phyloP scores from a whole-genome alignment of 2,329 filamentous ascomycete species.

The Ceratocystis smalleyi region DNA sequence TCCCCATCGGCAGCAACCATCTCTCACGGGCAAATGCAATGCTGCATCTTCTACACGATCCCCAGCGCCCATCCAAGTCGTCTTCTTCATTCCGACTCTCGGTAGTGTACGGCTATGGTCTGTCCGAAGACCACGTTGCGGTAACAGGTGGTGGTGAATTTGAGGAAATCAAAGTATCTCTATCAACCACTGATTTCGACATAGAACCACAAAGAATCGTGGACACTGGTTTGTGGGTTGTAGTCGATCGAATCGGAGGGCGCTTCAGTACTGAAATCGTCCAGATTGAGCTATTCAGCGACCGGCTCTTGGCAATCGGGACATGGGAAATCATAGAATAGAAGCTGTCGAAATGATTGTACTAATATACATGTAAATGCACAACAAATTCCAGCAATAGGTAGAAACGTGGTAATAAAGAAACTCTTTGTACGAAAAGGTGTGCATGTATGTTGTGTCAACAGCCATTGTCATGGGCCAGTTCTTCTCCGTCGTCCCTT shows the following conservation, averaged over 20 bases:
- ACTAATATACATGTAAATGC: no score
- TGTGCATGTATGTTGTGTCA: neutral
- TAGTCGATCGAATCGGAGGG: slow-evolving; percentile 64
- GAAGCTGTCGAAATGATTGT: neutral
- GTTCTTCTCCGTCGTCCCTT: slow-evolving; percentile 62
- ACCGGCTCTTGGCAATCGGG: slow-evolving; percentile 30
- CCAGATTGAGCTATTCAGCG: slow-evolving; percentile 37
- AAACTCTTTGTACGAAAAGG: neutral
- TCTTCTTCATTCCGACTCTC: slow-evolving; percentile 49
- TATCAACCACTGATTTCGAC: slow-evolving; percentile 61
- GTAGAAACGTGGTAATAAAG: no score
- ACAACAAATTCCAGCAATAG: neutral
- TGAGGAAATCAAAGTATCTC: slow-evolving; percentile 47
- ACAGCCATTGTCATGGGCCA: slow-evolving; percentile 22
- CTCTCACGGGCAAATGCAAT: slow-evolving; percentile 9
- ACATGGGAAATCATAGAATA: slow-evolving; percentile 27
- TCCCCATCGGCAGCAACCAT: slow-evolving; percentile 17
- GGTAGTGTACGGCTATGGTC: slow-evolving; percentile 57
- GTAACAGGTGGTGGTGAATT: slow-evolving; percentile 60
- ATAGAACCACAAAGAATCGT: slow-evolving; percentile 47
- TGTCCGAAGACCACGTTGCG: slow-evolving; percentile 48
- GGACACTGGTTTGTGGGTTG: slow-evolving; percentile 54
- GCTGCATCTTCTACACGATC: slow-evolving; percentile 4
- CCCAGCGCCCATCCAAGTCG: slow-evolving; percentile 23
- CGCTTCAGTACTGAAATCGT: slow-evolving; percentile 30